A percentile compares a stretch with the other conserved stretches of the same genome.
Evolutionary conservation across 768 basidiomycete species (phyloP).

Genomic region (Leucocoprinus leucothites): DNA sequence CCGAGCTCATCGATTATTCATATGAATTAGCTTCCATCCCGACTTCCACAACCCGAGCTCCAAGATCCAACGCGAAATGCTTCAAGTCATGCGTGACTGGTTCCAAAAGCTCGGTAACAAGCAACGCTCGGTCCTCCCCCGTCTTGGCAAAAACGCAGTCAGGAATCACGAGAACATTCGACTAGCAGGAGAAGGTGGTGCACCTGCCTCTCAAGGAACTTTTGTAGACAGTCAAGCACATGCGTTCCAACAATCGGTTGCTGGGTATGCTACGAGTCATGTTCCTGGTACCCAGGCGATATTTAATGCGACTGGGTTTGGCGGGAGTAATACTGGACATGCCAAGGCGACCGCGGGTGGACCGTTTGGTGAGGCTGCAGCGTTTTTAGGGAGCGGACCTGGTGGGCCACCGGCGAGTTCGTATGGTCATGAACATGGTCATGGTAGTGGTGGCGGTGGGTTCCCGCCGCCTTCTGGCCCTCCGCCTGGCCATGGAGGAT

Average conservation of each 20-base stretch:
- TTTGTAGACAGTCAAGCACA: constrained; percentile 46
- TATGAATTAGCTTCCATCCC: constrained; percentile 66
- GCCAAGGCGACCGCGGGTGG: too few species aligned
- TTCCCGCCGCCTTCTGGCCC: constrained; percentile 20
- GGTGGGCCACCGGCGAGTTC: constrained; percentile 6
- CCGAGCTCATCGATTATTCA: background rate
- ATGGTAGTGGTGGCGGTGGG: constrained; percentile 11
- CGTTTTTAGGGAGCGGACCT: constrained; percentile 24
- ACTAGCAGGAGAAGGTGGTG: constrained; percentile 47
- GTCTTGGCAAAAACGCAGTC: constrained; percentile 64
- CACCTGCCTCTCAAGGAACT: constrained; percentile 41
- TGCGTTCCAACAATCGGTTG: constrained; percentile 44
- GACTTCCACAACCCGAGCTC: constrained; percentile 69
- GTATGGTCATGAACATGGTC: too few species aligned
- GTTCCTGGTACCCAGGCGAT: constrained; percentile 47
- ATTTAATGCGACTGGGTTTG: constrained; percentile 27
- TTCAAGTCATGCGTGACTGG: constrained; percentile 66
- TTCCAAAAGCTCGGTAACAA: constrained; percentile 45
- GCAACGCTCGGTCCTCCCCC: constrained; percentile 47
- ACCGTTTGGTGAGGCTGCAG: constrained; percentile 25
- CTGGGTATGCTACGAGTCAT: constrained; percentile 38
- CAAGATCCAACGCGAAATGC: constrained; percentile 73
- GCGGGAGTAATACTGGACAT: constrained; percentile 21
- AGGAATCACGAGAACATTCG: constrained; percentile 73
- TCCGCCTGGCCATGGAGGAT: too few species aligned